These are phyloP conservation scores for Leccinum subgranulosum DNA, from an alignment of 768 basidiomycete species.

Conservation along the genomic window DNA sequence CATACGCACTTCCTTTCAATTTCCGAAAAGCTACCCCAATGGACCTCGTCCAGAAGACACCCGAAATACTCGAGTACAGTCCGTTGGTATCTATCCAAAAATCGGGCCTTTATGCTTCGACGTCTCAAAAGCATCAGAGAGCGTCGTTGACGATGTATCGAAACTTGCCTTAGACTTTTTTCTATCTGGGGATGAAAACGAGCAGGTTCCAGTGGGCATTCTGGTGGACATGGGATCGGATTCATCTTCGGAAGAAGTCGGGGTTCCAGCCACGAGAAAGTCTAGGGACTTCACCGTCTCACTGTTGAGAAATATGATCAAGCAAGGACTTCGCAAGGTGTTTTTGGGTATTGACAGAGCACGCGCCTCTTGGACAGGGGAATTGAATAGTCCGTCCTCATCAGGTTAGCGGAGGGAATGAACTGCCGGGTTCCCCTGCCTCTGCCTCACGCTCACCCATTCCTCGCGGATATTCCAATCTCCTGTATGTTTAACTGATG, in stretches of 20 bases:
- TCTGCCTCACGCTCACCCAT: constrained; percentile 19
- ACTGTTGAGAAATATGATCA: constrained; percentile 61
- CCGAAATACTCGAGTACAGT: constrained; percentile 75
- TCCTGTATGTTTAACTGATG: constrained; percentile 69
- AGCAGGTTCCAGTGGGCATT: constrained; percentile 35
- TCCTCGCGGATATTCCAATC: constrained; percentile 46
- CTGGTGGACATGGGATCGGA: constrained; percentile 48
- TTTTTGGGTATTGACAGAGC: constrained; percentile 55
- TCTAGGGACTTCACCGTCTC: constrained; percentile 51
- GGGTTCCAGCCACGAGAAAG: constrained; percentile 37
- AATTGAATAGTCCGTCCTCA: constrained; percentile 65
- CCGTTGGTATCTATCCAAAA: constrained; percentile 72
- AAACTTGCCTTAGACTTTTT: constrained; percentile 79
- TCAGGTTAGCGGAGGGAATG: constrained; percentile 34
- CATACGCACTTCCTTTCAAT: constrained; percentile 84
- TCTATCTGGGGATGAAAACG: constrained; percentile 64
- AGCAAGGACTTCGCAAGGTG: constrained; percentile 79
- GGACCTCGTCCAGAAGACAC: constrained; percentile 58
- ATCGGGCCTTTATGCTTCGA: constrained; percentile 74
- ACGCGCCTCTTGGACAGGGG: constrained; percentile 49
- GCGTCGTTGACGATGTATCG: constrained; percentile 73
- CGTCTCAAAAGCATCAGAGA: constrained; percentile 71
- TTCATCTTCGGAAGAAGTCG: constrained; percentile 68
- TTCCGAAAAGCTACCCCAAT: constrained; percentile 79
- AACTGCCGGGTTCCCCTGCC: constrained; percentile 47